Base-by-base conservation (phyloP, 331 rosid genomes). In the Pyracantha coccinea region DNA sequence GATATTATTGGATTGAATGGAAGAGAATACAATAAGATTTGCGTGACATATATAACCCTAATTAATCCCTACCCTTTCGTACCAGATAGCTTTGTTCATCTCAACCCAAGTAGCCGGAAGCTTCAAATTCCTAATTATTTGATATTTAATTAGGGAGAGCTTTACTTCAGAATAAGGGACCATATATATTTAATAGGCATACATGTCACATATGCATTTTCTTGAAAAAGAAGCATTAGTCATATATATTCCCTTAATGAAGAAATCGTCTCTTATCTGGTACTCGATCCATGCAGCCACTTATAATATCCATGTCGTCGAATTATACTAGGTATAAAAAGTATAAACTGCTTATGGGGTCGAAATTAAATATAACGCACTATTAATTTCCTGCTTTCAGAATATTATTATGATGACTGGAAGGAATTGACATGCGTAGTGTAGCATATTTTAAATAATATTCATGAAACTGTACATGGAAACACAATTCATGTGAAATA, bases 321-420 rank as follows among this genome's bases (percentile, higher is more conserved):
- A 27, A 75, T 75, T 66, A 75, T 75, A 53, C 73, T 21, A 52
- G 73, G 73, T 66, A 75, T 66, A 63, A 63, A 29, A 10, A 3
- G 24, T 74, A 50, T 72, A 72, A 72, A 24, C 58, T 72, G 27
- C 68, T 13, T 31, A 45, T 69, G 45, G 19, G n/a, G 45, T 7
- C 13, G 25, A 33, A 53, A 29, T 70, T 52, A 19, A 8, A 12
- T 47, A 19, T 17, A 53, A 62, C 11, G 47, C 67, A 33, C 14
- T 0, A 65, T 65, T 66, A 12, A 66, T 66, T 33, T 66, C 16
- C 52, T n/a, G 52, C 38, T 66, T 33, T 33, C 28, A 33, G 23
- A 21, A 20, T 57, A 38, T 38, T 38, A 38, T 38, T 38, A 38
- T 11, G 45, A 38, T 38, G 45, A 14, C 45, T 38, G 45, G 45